Percentiles rank a stretch among this genome's conserved stretches.
These are phyloP conservation scores for Setaria italica DNA, from an alignment of 202 grass and related monocot species.

Conservation along the genomic window DNA sequence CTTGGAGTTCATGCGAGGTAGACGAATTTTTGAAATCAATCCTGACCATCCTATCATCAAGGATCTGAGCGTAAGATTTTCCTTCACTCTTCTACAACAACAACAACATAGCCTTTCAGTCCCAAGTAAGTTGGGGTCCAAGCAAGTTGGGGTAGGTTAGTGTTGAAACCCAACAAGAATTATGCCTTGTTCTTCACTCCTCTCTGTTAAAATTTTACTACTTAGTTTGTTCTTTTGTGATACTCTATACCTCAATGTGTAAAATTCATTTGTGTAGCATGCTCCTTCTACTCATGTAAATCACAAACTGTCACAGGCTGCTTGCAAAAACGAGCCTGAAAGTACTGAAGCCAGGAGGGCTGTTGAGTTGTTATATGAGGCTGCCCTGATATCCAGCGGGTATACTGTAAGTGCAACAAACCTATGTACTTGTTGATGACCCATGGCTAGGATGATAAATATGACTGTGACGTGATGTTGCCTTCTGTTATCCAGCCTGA, in stretches of 20 bases:
- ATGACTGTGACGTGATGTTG: not conserved
- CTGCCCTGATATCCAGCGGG: slow-evolving; percentile 93
- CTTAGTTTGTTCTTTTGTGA: not conserved
- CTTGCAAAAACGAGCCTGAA: slow-evolving; percentile 75
- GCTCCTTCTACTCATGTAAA: too few relatives aligned
- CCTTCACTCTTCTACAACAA: too few relatives aligned
- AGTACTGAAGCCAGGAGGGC: slow-evolving; percentile 80
- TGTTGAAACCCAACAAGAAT: too few relatives aligned
- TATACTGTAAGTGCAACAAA: slow-evolving; percentile 73
- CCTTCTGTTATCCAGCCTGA: slow-evolving; percentile 66
- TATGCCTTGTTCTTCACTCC: too few relatives aligned
- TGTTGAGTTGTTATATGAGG: slow-evolving; percentile 79
- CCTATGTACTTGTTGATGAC: slow-evolving; percentile 30
- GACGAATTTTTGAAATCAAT: slow-evolving; percentile 97
- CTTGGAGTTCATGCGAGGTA: slow-evolving; percentile 92
- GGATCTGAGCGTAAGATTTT: slow-evolving; percentile 76
- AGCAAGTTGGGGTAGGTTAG: too few relatives aligned
- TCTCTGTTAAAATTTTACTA: not conserved
- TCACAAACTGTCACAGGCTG: slow-evolving; percentile 46
- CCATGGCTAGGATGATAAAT: not conserved
- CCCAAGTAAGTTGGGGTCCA: too few relatives aligned
- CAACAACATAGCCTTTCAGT: too few relatives aligned
- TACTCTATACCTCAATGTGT: slow-evolving; percentile 6
- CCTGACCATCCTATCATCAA: slow-evolving; percentile 87
- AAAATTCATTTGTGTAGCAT: not conserved